These are phyloP conservation scores for Sparassis latifolia DNA, from an alignment of 1,284 basidiomycete species.

Conservation along the genomic window DNA sequence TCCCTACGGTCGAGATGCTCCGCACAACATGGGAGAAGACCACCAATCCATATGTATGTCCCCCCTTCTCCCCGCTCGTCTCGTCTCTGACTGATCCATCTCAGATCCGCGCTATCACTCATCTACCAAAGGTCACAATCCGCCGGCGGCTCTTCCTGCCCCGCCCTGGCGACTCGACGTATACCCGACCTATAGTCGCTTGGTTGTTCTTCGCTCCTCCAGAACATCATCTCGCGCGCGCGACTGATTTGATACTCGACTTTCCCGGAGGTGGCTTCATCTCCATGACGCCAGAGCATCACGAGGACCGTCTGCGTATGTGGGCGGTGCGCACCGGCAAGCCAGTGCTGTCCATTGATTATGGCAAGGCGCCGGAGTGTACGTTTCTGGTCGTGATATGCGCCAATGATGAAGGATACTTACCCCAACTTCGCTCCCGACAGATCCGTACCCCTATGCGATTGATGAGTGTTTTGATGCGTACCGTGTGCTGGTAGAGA, in stretches of 20 bases:
- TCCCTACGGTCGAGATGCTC: slow-evolving; percentile 95
- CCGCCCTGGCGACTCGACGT: slow-evolving; percentile 71
- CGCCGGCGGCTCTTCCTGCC: slow-evolving; percentile 76
- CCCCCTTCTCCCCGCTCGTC: slow-evolving; percentile 1
- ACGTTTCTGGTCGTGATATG: slow-evolving; percentile 22
- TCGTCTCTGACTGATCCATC: slow-evolving; percentile 2
- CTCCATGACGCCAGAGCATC: slow-evolving; percentile 91
- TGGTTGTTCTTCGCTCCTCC: slow-evolving; percentile 82
- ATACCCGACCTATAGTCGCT: slow-evolving; percentile 76
- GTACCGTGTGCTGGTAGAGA: slow-evolving; percentile 78
- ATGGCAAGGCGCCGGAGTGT: slow-evolving; percentile 97
- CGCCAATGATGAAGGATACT: background rate
- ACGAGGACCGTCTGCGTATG: slow-evolving; percentile 86
- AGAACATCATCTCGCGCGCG: slow-evolving; percentile 57
- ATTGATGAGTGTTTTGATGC: slow-evolving; percentile 93
- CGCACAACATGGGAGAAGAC: slow-evolving; percentile 96
- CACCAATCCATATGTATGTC: slow-evolving; percentile 76
- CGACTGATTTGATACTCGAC: slow-evolving; percentile 83
- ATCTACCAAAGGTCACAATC: slow-evolving; percentile 40
- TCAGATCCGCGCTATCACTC: slow-evolving; percentile 9
- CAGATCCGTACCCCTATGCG: slow-evolving; percentile 93
- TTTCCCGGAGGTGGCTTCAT: slow-evolving; percentile 96
- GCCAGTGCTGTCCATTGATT: slow-evolving; percentile 85
- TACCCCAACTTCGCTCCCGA: background rate
- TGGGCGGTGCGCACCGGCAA: slow-evolving; percentile 81